phyloP scores from a whole-genome alignment of 441 rosid species.

The Jatropha multifida region DNA sequence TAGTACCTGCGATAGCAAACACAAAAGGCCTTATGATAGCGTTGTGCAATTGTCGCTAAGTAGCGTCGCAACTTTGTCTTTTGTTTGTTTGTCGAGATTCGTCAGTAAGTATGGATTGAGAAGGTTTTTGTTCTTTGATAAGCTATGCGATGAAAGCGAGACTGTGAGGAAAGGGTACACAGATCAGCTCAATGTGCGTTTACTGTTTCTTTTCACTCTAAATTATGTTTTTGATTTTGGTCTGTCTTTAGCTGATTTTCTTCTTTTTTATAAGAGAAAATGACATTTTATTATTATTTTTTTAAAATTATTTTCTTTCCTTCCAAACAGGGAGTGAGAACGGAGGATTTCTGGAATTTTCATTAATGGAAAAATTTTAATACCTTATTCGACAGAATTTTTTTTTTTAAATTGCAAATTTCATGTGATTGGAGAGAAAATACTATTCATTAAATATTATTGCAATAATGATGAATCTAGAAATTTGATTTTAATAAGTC shows the following conservation, averaged over 20 bases:
- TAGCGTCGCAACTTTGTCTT: constrained; percentile 68
- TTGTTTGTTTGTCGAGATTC: constrained; percentile 63
- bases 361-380: too few species aligned
- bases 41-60: constrained; percentile 81
- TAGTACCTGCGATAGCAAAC: constrained; percentile 62
- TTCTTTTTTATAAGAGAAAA: not conserved
- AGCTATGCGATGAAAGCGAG: constrained; percentile 88
- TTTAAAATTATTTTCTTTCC: not conserved
- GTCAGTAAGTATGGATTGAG: constrained; percentile 62
- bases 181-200: constrained; percentile 71
- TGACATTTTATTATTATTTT: not conserved
- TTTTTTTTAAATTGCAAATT: not conserved
- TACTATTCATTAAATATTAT: too few species aligned
- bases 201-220: not conserved
- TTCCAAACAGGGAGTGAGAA: not conserved
- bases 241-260: not conserved
- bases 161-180: constrained; percentile 65
- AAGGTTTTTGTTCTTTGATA: constrained; percentile 82
- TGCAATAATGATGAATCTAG: not conserved
- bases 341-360: not conserved
- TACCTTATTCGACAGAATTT: too few species aligned
- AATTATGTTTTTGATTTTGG: too few species aligned
- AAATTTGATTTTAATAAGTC: constrained; percentile 3
- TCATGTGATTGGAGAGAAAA: too few species aligned
- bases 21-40: constrained; percentile 63